Base-by-base conservation (phyloP, 2,329 filamentous ascomycete genomes). In the Trichoderma pleuroti region DNA sequence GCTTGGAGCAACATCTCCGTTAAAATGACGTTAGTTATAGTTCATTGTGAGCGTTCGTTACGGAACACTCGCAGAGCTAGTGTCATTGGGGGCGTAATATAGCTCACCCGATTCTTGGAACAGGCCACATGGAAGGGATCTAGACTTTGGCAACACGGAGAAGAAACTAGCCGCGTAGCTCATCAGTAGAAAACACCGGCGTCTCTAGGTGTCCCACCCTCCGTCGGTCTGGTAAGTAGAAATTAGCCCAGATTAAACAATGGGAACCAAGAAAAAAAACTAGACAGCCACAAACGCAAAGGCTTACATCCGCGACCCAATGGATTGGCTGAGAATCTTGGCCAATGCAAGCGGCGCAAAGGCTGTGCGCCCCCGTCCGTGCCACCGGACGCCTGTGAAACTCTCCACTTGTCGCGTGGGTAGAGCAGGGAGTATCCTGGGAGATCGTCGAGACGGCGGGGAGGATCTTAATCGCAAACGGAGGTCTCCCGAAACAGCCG, bases 351-450 rank as follows among this genome's bases (percentile, higher is more conserved):
- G 28, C 54, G 36, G 56, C 65, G 39, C 21, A 61, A 36, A 52
- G 65, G 54, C 39, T 49, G 56, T 28, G 39, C 65, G 39, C 54
- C 34, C 32, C 39, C 62, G 54, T 60, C 46, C 24, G 54, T 59
- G 68, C 61, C 39, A 64, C 64, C 68, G 26, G 49, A 49, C 54
- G 52, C n/a, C 36, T 39, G 26, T 24, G 36, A 60, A 34, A 42
- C 65, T 39, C 71, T 72, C 71, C 71, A 72, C 71, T 57, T 39
- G n/a, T 67, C 71, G 71, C 68, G 71, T 72, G 71, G 71, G 63
- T 66, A 34, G 57, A 68, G 49, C 71, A 72, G 68, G 71, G 67
- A 49, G 56, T 21, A 72, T 59, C 71, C 71, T 42, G 62, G 71
- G 36, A 57, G 71, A 72, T 70, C 71, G 57, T 59, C 68, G 26